These are phyloP conservation scores for Eutrema heterophyllum DNA, from an alignment of 345 rosid species.

Conservation along the genomic window DNA sequence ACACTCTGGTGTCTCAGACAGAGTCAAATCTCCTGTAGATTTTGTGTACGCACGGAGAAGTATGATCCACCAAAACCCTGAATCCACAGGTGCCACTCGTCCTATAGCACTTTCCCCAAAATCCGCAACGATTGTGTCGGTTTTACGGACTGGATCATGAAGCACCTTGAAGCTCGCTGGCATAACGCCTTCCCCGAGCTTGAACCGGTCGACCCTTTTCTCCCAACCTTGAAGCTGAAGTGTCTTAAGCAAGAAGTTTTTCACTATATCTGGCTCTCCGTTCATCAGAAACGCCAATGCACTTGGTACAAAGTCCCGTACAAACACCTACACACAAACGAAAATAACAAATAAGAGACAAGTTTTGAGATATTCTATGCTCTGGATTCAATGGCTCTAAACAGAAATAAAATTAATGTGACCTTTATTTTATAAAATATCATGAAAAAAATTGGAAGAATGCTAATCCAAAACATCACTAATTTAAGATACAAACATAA, in stretches of 20 bases:
- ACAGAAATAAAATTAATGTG: not conserved
- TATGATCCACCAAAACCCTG: conserved; percentile 90
- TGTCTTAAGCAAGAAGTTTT: conserved; percentile 69
- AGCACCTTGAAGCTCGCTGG: conserved; percentile 84
- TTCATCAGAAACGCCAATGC: conserved; percentile 74
- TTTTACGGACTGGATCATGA: conserved; percentile 60
- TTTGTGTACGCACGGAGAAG: conserved; percentile 80
- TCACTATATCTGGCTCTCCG: conserved; percentile 72
- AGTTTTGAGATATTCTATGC: not conserved
- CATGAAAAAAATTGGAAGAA: not conserved
- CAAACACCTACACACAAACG: conserved; percentile 47
- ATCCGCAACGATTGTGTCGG: conserved; percentile 60
- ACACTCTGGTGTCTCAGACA: conserved; percentile 65
- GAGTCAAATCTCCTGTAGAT: conserved; percentile 58
- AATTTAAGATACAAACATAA: not conserved
- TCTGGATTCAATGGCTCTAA: not conserved
- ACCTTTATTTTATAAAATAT: not conserved
- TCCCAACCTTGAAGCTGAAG: conserved; percentile 76
- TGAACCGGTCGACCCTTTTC: conserved; percentile 63
- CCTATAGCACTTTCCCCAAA: conserved; percentile 81
- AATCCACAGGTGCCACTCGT: conserved; percentile 79
- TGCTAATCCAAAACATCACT: too few relatives aligned
- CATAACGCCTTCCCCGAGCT: conserved; percentile 80
- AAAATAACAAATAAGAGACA: not conserved
- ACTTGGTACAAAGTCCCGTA: conserved; percentile 79